Percentiles rank a stretch among this genome's conserved stretches.
Conservation (phyloP, 495 filamentous ascomycete species). For the Penicillium argentinense region DNA sequence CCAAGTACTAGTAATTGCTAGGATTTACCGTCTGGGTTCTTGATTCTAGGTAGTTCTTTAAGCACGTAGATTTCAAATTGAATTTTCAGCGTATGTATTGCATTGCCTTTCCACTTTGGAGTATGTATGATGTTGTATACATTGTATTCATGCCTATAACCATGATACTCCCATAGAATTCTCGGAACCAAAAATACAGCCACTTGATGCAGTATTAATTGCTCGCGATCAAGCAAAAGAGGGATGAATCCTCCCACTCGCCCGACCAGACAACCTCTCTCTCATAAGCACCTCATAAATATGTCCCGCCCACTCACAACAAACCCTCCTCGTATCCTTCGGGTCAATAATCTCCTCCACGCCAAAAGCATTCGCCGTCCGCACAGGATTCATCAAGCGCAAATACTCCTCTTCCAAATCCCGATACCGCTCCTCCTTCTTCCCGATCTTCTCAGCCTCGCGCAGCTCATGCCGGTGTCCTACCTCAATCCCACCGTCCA, state of each 20-base stretch:
- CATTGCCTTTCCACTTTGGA: too few relatives aligned
- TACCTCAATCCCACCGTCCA: conserved; percentile 63
- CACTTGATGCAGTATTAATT: too few relatives aligned
- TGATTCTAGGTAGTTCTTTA: too few relatives aligned
- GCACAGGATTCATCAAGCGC: conserved; percentile 61
- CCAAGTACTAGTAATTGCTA: too few relatives aligned
- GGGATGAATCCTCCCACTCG: conserved; percentile 52
- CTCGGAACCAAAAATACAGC: too few relatives aligned
- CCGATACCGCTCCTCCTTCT: conserved; percentile 48
- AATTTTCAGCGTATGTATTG: too few relatives aligned
- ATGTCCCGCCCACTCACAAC: conserved; percentile 53
- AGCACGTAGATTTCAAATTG: too few relatives aligned
- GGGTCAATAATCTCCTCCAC: conserved; percentile 66
- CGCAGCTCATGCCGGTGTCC: conserved; percentile 58
- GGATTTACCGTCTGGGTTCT: too few relatives aligned
- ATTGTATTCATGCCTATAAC: too few relatives aligned
- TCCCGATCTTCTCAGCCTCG: conserved; percentile 50
- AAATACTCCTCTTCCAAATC: conserved; percentile 59
- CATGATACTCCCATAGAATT: too few relatives aligned
- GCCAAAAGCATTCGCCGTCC: conserved; percentile 63
- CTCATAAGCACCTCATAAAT: conserved; percentile 52
- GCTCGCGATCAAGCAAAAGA: conserved; percentile 42
- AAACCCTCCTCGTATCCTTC: conserved; percentile 52
- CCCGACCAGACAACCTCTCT: conserved; percentile 48
- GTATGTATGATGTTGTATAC: too few relatives aligned